Conservation (phyloP, 306 rosid genomes). For the Vigna nakashimae region DNA sequence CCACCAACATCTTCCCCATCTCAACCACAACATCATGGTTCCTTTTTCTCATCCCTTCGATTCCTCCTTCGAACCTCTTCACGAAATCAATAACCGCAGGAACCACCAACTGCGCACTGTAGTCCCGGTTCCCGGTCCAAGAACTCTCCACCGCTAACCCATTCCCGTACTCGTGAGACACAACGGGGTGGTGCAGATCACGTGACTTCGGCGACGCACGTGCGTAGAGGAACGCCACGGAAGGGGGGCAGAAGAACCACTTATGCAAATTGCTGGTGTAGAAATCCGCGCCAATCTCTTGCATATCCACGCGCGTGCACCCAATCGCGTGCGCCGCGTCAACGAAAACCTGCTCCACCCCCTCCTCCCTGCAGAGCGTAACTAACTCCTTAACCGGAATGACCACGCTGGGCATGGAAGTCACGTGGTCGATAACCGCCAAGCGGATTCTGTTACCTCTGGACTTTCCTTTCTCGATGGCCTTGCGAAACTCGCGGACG, state of each 20-base stretch:
- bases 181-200: slow-evolving; percentile 87
- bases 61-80: slow-evolving; percentile 75
- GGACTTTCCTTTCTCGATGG: slow-evolving; percentile 64
- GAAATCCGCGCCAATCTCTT: slow-evolving; percentile 79
- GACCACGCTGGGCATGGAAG: slow-evolving; percentile 87
- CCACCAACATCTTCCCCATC: slow-evolving; percentile 78
- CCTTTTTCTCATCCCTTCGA: slow-evolving; percentile 77
- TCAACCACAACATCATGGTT: slow-evolving; percentile 74
- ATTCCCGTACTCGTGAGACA: slow-evolving; percentile 85
- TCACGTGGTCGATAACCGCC: slow-evolving; percentile 86
- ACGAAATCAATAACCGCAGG: slow-evolving; percentile 70
- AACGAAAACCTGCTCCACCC: slow-evolving; percentile 75
- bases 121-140: slow-evolving; percentile 89
- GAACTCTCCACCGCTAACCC: slow-evolving; percentile 88
- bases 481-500: slow-evolving; percentile 64
- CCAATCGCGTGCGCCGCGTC: slow-evolving; percentile 92
- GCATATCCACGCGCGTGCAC: slow-evolving; percentile 75
- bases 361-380: slow-evolving; percentile 78
- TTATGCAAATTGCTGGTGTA: slow-evolving; percentile 86
- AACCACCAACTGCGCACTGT: slow-evolving; percentile 84
- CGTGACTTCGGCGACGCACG: slow-evolving; percentile 44
- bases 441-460: slow-evolving; percentile 67
- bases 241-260: slow-evolving; percentile 91
- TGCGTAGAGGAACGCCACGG: slow-evolving; percentile 73
- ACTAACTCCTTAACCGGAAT: slow-evolving; percentile 75